Percentiles rank a stretch among this genome's conserved stretches.
Conservation (phyloP, 108 stramenopile species). For the Bacterosira constricta region DNA sequence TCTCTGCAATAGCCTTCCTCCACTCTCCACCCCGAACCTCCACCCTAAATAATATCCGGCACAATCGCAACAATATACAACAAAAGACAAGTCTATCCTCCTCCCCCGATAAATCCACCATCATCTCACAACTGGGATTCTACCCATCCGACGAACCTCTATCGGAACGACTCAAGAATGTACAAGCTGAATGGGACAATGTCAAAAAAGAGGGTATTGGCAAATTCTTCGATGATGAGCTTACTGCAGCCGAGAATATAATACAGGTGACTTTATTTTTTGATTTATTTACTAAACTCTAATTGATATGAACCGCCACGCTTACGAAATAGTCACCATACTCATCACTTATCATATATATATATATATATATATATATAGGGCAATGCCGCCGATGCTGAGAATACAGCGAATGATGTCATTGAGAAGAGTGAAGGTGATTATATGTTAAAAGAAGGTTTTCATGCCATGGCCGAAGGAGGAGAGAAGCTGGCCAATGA, state of each 20-base stretch:
- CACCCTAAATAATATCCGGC: too few species aligned
- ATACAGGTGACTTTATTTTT: too few species aligned
- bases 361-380: too few species aligned
- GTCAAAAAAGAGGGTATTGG: slow-evolving; percentile 5
- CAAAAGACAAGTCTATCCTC: too few species aligned
- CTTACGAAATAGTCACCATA: too few species aligned
- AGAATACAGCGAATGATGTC: background rate
- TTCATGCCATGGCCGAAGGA: background rate
- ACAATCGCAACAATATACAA: too few species aligned
- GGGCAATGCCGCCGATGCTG: background rate
- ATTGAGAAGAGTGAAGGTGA: slow-evolving; percentile 2
- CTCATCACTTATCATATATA: too few species aligned
- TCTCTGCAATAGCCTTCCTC: too few species aligned
- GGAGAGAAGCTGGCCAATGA: slow-evolving; percentile 10
- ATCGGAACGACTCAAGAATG: slow-evolving; percentile 13
- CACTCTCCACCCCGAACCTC: too few species aligned
- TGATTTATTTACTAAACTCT: too few species aligned
- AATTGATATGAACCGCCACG: too few species aligned
- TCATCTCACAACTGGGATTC: background rate
- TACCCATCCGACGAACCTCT: slow-evolving; percentile 18
- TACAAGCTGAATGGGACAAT: slow-evolving; percentile 5
- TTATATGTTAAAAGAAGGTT: slow-evolving; percentile 8
- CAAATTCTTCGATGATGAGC: slow-evolving; percentile 12
- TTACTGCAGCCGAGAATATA: slow-evolving; percentile 3
- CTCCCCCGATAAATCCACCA: too few species aligned